Conservation (phyloP, 2,329 filamentous ascomycete species). For the Claviceps pusilla region DNA sequence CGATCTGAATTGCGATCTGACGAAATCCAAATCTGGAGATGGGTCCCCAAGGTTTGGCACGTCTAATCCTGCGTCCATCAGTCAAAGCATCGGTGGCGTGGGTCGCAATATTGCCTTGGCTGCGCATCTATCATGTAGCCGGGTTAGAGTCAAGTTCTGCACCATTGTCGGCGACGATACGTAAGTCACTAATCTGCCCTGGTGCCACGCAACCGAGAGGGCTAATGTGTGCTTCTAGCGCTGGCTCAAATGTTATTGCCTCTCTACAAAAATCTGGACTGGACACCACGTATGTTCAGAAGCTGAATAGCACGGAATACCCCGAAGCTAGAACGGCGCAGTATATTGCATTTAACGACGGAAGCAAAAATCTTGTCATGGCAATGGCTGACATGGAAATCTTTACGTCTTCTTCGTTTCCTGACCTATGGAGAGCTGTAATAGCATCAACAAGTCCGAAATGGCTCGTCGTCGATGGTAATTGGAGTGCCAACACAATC, state of each 20-base stretch:
- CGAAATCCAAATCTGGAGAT: slow-evolving; percentile 13
- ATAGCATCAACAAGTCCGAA: slow-evolving; percentile 44
- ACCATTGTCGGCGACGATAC: slow-evolving; percentile 70
- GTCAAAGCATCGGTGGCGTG: slow-evolving; percentile 76
- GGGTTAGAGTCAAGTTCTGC: slow-evolving; percentile 52
- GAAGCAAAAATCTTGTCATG: slow-evolving; percentile 66
- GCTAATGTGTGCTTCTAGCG: slow-evolving; percentile 24
- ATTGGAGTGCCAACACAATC: slow-evolving; percentile 59
- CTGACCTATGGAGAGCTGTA: slow-evolving; percentile 44
- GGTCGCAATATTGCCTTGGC: slow-evolving; percentile 84
- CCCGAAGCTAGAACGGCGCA: slow-evolving; percentile 61
- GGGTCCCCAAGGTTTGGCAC: slow-evolving; percentile 47
- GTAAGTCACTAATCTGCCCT: slow-evolving; percentile 24
- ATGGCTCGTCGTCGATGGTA: slow-evolving; percentile 75
- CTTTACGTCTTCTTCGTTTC: slow-evolving; percentile 42
- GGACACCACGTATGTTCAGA: slow-evolving; percentile 46
- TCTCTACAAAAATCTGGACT: slow-evolving; percentile 51
- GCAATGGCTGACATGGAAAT: slow-evolving; percentile 96
- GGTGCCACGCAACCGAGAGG: not conserved
- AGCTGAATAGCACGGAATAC: slow-evolving; percentile 31
- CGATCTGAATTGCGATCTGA: slow-evolving; percentile 73
- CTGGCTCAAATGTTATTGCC: slow-evolving; percentile 57
- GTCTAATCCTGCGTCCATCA: slow-evolving; percentile 72
- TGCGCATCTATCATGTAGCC: slow-evolving; percentile 51
- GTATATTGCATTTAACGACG: slow-evolving; percentile 81